Evolutionary conservation across 805 yeast species (phyloP).

Genomic region (Yarrowia sp.): DNA sequence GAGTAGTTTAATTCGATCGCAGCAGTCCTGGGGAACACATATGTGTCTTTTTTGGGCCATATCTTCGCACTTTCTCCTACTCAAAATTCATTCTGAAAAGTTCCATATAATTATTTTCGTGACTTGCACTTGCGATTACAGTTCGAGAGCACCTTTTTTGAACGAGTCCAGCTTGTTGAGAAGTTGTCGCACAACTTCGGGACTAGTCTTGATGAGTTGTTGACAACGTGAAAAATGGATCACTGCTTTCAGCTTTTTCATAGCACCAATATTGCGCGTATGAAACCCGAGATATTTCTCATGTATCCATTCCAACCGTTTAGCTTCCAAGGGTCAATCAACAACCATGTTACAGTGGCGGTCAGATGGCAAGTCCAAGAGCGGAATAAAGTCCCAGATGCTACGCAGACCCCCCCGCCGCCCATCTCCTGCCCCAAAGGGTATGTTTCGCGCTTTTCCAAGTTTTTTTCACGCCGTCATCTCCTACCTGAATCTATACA

Average conservation of each 20-base stretch:
- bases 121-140: slow-evolving; percentile 2
- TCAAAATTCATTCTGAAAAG: not conserved
- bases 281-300: not conserved
- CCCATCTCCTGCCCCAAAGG: not conserved
- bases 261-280: not conserved
- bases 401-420: not conserved
- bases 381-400: not conserved
- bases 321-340: not conserved
- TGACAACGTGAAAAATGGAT: too few relatives aligned
- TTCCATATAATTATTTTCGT: not conserved
- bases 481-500: not conserved
- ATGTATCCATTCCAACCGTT: not conserved
- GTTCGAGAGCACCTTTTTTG: not conserved
- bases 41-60: not conserved
- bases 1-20: not conserved
- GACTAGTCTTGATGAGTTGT: not conserved
- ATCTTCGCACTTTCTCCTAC: not conserved
- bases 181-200: too few relatives aligned
- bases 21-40: not conserved
- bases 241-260: too few relatives aligned
- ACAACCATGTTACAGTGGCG: not conserved
- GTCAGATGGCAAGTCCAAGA: not conserved
- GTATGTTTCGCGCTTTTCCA: not conserved
- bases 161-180: not conserved
- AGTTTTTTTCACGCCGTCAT: not conserved